phyloP scores from a whole-genome alignment of 2,329 filamentous ascomycete species.

The Talaromyces verruculosus region DNA sequence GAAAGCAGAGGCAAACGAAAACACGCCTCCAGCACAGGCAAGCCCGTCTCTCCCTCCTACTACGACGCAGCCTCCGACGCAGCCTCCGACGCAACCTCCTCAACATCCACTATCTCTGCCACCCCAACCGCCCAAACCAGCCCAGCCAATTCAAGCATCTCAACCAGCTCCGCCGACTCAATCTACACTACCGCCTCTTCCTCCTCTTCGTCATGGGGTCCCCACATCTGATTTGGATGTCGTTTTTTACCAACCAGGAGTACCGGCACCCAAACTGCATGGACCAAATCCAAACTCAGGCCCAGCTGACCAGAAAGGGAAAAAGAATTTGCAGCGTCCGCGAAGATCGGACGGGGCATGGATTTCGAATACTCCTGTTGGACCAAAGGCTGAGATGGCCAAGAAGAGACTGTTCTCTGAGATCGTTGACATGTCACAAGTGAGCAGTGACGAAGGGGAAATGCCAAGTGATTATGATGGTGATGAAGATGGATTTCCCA shows the following conservation, averaged over 20 bases:
- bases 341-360: conserved; percentile 6
- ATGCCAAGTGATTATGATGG: conserved; percentile 37
- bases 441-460: conserved; percentile 33
- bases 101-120: background rate
- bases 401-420: conserved; percentile 56
- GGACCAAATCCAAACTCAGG: background rate
- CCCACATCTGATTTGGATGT: background rate
- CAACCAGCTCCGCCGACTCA: background rate
- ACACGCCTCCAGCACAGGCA: background rate
- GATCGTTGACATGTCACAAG: conserved; percentile 53
- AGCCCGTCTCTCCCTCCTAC: background rate
- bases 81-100: conserved; percentile 1
- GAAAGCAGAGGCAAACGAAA: conserved; percentile 2
- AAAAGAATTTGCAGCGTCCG: background rate
- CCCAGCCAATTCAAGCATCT: background rate
- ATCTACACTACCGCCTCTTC: background rate
- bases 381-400: conserved; percentile 56
- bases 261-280: background rate
- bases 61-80: background rate
- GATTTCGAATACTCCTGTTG: conserved; percentile 21
- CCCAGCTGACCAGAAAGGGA: conserved; percentile 1
- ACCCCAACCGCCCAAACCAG: background rate
- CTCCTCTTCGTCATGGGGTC: background rate
- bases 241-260: background rate
- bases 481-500: background rate